These are phyloP conservation scores for Trichoderma pleuroti DNA, from an alignment of 2,329 filamentous ascomycete species.

Conservation along the genomic window DNA sequence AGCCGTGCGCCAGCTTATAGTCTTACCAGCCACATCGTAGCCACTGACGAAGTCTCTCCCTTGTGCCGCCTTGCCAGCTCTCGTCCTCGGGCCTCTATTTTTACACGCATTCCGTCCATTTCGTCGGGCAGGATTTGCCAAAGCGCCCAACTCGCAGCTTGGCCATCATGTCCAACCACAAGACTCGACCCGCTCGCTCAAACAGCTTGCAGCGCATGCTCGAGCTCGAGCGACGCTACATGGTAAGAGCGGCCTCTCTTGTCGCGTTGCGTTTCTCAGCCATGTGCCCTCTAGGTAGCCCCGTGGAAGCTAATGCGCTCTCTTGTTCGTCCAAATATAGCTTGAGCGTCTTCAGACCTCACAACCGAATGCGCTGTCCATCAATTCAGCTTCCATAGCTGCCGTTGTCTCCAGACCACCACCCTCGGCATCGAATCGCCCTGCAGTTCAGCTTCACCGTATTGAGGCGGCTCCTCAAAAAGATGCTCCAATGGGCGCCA, in stretches of 20 bases:
- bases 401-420: neutral
- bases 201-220: conserved; percentile 57
- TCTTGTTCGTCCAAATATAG: conserved; percentile 15
- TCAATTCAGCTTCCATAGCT: neutral
- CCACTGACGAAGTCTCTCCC: conserved; percentile 16
- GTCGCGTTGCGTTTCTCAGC: neutral
- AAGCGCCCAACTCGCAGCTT: neutral
- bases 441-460: conserved; percentile 20
- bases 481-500: neutral
- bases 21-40: conserved; percentile 17
- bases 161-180: conserved; percentile 19
- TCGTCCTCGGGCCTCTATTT: conserved; percentile 3
- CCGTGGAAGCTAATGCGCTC: neutral
- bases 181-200: conserved; percentile 30
- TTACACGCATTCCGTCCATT: neutral
- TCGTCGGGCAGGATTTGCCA: neutral
- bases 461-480: conserved; percentile 13
- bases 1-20: neutral
- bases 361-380: neutral
- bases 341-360: conserved; percentile 24
- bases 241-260: conserved; percentile 44
- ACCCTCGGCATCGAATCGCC: conserved; percentile 8
- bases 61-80: neutral
- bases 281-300: neutral
- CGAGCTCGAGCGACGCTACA: conserved; percentile 55